Percentiles rank a stretch among this genome's conserved stretches.
These are phyloP conservation scores for Rosa multiflora DNA, from an alignment of 306 rosid species.

Conservation along the genomic window DNA sequence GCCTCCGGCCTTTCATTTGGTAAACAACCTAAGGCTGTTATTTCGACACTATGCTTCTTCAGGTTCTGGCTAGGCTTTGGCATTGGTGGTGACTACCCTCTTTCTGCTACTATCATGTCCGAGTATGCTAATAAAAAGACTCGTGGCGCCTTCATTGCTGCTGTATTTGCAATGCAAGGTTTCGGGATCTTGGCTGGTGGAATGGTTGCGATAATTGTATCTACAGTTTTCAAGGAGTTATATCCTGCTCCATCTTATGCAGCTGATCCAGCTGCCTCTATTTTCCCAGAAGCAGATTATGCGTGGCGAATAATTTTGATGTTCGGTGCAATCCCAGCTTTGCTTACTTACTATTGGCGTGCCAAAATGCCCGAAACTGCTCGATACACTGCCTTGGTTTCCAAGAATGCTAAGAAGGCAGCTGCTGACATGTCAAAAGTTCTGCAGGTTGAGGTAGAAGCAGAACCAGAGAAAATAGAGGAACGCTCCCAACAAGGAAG, in stretches of 20 bases:
- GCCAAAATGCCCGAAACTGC: conserved; percentile 95
- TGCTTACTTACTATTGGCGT: conserved; percentile 73
- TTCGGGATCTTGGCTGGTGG: conserved; percentile 87
- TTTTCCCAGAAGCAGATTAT: conserved; percentile 64
- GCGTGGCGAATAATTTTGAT: conserved; percentile 79
- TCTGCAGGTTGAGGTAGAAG: conserved; percentile 56
- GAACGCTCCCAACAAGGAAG: conserved; percentile 6
- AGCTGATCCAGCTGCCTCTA: conserved; percentile 45
- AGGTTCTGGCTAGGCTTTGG: conserved; percentile 94
- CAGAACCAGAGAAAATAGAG: conserved; percentile 41
- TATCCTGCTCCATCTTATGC: conserved; percentile 54
- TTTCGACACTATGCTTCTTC: conserved; percentile 75
- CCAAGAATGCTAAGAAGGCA: conserved; percentile 68
- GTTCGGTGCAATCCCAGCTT: conserved; percentile 84
- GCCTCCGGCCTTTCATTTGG: conserved; percentile 83
- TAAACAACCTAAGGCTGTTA: conserved; percentile 45
- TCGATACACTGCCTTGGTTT: conserved; percentile 86
- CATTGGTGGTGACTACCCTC: conserved; percentile 94
- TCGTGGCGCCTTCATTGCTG: conserved; percentile 85
- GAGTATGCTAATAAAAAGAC: conserved; percentile 90
- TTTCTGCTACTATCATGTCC: conserved; percentile 92
- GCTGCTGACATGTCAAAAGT: conserved; percentile 84
- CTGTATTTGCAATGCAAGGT: conserved; percentile 95
- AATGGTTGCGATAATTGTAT: conserved; percentile 61
- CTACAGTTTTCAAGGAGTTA: conserved; percentile 44